phyloP scores from a whole-genome alignment of 129 eudicot genomes.

The Gnaphalium uliginosum region DNA sequence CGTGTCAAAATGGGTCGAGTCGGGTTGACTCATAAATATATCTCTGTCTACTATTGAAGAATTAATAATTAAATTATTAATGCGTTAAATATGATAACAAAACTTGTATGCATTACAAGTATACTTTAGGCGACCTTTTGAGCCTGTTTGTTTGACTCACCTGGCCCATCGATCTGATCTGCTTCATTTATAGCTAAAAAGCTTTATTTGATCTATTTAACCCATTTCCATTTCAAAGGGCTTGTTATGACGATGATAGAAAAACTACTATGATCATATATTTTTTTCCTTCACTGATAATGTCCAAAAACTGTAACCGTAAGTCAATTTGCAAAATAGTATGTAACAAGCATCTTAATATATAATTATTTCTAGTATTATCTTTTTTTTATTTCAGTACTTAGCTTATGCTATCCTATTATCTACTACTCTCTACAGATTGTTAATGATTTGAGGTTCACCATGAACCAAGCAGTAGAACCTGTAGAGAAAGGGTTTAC shows the following conservation, averaged over 20 bases:
- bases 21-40: neutral
- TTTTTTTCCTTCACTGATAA: neutral
- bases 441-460: constrained; percentile 84
- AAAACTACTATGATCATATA: neutral
- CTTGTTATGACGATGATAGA: neutral
- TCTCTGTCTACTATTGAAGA: neutral
- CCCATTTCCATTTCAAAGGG: neutral
- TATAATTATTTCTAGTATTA: neutral
- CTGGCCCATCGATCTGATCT: neutral
- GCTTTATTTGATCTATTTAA: neutral
- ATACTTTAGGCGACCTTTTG: neutral
- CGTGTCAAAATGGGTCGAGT: neutral
- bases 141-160: neutral
- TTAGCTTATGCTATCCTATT: neutral
- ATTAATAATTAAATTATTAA: neutral
- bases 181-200: neutral
- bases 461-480: constrained; percentile 84
- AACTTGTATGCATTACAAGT: neutral
- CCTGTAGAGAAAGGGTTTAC: constrained; percentile 91
- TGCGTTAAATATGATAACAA: neutral
- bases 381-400: neutral
- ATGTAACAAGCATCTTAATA: neutral
- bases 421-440: constrained; percentile 47
- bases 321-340: neutral
- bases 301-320: neutral